Evolutionary conservation across 2,329 filamentous ascomycete species (phyloP), one percentile per base, ranked within the genome.

Genomic region (Pseudonectria buxi): DNA sequence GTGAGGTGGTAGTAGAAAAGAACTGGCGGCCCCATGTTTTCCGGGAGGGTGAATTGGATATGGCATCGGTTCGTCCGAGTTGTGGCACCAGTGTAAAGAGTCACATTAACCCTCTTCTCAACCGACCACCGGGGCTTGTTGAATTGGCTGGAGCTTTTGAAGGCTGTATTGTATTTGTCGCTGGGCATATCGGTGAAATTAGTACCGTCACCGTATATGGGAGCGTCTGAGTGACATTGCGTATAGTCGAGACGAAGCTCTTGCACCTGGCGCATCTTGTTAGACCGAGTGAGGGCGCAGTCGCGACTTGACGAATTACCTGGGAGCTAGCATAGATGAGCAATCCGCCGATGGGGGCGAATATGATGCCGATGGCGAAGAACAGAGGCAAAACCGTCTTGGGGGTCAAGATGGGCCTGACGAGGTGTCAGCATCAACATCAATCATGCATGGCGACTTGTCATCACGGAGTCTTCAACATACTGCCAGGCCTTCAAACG

Each of bases 401-500:
- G 3, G 90, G 90, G 4, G 90, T 96, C 33, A 95, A 72, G 56
- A 96, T 95, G 26, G 90, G 90, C 67, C 86, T 92, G 56, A 49
- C 13, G 49, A 22, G 18, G 43, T 36, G 61, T 72, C 54, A 71
- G 67, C 50, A 44, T 50, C 10, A 35, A 44, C 50, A 44, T 50
- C 10, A 35, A 44, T 43, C 54, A 10, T 40, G 57, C 43, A 44
- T 26, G 32, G 37, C 35, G 39, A n/a, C 30, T 28, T 33, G 26
- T n/a, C 7, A 22, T 26, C 14, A 27, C 14, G 36, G 24, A 36
- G 36, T 38, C 34, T 18, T 26, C 14, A 12, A 54, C 87, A 65
- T 72, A 94, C 83, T 98, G 92, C 92, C 92, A 98, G 69, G 92
- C 92, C 68, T 96, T 95, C 63, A 98, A 68, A 58, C 92, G 81